Evolutionary conservation across 1,284 basidiomycete species (phyloP).

Genomic region (Ceratobasidium sp.): DNA sequence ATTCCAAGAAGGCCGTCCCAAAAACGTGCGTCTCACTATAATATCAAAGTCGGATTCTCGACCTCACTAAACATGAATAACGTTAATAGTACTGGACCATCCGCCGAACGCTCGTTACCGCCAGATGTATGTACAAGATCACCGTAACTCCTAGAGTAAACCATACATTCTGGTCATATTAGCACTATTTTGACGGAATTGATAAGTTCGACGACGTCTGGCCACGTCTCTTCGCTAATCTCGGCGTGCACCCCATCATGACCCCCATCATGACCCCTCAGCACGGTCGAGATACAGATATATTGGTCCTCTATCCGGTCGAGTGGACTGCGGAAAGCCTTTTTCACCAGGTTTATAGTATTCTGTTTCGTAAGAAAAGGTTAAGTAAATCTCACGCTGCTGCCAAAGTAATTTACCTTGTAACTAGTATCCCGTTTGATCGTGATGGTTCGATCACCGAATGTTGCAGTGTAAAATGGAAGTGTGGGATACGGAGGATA

Average conservation of each 20-base stretch:
- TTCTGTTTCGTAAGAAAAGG: background rate
- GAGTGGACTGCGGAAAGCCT: background rate
- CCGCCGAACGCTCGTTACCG: too few species aligned
- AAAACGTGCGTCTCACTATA: too few species aligned
- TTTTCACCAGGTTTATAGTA: background rate
- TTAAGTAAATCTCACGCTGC: background rate
- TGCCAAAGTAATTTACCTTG: background rate
- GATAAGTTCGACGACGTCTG: background rate
- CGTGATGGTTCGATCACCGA: background rate
- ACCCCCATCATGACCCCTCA: background rate
- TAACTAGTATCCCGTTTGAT: background rate
- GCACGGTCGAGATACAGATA: background rate
- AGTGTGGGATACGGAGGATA: background rate
- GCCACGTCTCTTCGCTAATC: constrained; percentile 1
- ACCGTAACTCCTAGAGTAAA: too few species aligned
- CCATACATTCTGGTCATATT: too few species aligned
- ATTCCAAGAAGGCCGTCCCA: too few species aligned
- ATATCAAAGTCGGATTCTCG: too few species aligned
- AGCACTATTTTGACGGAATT: background rate
- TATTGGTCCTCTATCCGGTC: background rate
- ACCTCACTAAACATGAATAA: too few species aligned
- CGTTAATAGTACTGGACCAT: too few species aligned
- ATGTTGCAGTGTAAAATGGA: background rate
- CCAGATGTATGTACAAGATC: too few species aligned
- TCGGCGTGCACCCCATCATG: background rate